Conservation (phyloP, 768 basidiomycete species). For the Suillus subalutaceus region DNA sequence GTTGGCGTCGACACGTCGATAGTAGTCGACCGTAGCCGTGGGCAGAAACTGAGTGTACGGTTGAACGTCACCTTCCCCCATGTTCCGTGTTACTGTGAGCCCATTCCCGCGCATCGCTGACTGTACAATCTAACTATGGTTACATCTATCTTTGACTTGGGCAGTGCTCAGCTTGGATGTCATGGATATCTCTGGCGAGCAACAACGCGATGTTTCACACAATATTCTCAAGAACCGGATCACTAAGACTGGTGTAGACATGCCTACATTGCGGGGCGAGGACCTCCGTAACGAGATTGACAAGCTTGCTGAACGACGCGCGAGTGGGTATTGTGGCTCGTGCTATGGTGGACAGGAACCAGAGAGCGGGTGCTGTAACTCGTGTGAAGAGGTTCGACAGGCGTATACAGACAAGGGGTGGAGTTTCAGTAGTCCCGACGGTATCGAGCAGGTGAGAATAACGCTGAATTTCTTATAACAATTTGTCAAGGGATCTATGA, state of each 20-base stretch:
- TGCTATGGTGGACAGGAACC: slow-evolving; percentile 90
- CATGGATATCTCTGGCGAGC: slow-evolving; percentile 98
- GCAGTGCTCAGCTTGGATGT: slow-evolving; percentile 94
- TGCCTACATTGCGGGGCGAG: slow-evolving; percentile 55
- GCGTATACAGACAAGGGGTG: slow-evolving; percentile 92
- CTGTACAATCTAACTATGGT: neutral
- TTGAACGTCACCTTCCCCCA: slow-evolving; percentile 95
- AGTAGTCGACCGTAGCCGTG: slow-evolving; percentile 91
- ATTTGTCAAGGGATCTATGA: neutral
- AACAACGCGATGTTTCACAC: slow-evolving; percentile 88
- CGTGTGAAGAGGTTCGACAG: slow-evolving; percentile 92
- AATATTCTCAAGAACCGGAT: slow-evolving; percentile 86
- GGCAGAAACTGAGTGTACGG: slow-evolving; percentile 90
- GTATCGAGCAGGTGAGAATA: slow-evolving; percentile 84
- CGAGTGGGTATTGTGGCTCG: slow-evolving; percentile 83
- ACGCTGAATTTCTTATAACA: neutral
- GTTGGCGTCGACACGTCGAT: slow-evolving; percentile 89
- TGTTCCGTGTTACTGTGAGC: slow-evolving; percentile 96
- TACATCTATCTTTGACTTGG: neutral
- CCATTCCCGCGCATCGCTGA: neutral
- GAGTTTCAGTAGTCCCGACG: slow-evolving; percentile 91
- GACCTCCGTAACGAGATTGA: slow-evolving; percentile 90
- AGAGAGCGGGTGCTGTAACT: slow-evolving; percentile 86
- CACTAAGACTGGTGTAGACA: slow-evolving; percentile 54
- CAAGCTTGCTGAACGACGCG: slow-evolving; percentile 63